Evolutionary conservation across 768 basidiomycete genomes (phyloP), one percentile per base, ranked within the genome.

Genomic region (Auriscalpium orientale): DNA sequence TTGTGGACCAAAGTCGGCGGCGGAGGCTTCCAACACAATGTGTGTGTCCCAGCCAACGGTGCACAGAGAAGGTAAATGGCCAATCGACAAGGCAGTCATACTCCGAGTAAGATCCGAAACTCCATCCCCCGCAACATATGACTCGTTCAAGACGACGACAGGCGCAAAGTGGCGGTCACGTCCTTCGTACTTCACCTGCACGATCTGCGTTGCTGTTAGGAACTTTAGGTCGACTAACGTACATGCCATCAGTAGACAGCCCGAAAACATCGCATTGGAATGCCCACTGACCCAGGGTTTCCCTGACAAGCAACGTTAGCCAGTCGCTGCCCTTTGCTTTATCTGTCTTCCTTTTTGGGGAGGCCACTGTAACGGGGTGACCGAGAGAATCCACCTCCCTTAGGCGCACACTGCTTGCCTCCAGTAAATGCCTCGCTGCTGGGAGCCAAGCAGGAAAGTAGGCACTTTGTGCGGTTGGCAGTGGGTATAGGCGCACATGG

Each of bases 191-290:
- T 62, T 58, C 18, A 89, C 74, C 58, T 86, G 77, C 45, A 91
- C 56, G 6, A 79, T 68, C 66, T 92, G 89, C 9, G 72, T 73
- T 40, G 72, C 67, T 11, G 81, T 80, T 58, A 91, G 70, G 64
- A 84, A 88, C 65, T 83, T 88, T 13, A 89, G 72, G 64, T 86
- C 83, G 46, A 91, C 91, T 92, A 35, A 11, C 34, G 20, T 20
- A 36, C 20, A 15, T 50, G 28, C 44, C 47, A 7, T 35, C 50
- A n/a, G 53, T 48, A 21, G 56, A 59, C 4, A 15, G n/a, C 16
- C 9, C 46, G 18, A 58, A 57, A 34, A 51, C 50, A 44, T 58
- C 48, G 60, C 54, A 45, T 49, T 34, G 49, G 56, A 28, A 28
- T 51, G 16, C 45, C 43, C 8, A 67, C 80, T 47, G 56, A 89